A percentile compares a stretch with the other conserved stretches of the same genome.
phyloP scores from a whole-genome alignment of 768 basidiomycete genomes.

The Kwoniella europaea region DNA sequence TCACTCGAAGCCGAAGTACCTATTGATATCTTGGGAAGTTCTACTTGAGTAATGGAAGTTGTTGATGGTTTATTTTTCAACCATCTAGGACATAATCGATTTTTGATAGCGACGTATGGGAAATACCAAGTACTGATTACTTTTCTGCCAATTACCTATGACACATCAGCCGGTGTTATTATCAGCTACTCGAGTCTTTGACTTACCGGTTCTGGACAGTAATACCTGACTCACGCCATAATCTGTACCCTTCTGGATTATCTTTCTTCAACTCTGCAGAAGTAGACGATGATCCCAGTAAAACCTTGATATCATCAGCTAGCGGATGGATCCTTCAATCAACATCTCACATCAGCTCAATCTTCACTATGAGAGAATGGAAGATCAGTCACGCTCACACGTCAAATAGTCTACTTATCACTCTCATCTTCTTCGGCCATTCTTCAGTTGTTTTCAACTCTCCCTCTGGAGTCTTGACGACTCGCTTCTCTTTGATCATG shows the following conservation, averaged over 20 bases:
- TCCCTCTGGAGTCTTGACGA: neutral
- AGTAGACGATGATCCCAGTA: neutral
- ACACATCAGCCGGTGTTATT: too few relatives aligned
- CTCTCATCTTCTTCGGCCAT: neutral
- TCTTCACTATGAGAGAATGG: neutral
- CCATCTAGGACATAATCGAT: neutral
- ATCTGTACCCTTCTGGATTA: neutral
- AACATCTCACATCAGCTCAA: neutral
- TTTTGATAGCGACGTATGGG: neutral
- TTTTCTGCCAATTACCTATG: neutral
- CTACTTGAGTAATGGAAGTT: neutral
- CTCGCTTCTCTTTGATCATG: neutral
- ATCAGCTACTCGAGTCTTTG: too few relatives aligned
- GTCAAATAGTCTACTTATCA: neutral
- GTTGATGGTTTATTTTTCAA: neutral
- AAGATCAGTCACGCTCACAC: neutral
- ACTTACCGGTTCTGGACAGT: too few relatives aligned
- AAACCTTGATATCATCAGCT: neutral
- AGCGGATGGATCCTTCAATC: neutral
- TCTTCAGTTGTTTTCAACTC: neutral
- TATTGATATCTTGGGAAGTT: neutral
- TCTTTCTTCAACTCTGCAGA: neutral
- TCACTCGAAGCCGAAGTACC: too few relatives aligned
- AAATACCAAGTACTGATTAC: neutral
- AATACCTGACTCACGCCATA: neutral